phyloP scores from a whole-genome alignment of 352 stramenopile species.

The Thraustochytrium sp. region DNA sequence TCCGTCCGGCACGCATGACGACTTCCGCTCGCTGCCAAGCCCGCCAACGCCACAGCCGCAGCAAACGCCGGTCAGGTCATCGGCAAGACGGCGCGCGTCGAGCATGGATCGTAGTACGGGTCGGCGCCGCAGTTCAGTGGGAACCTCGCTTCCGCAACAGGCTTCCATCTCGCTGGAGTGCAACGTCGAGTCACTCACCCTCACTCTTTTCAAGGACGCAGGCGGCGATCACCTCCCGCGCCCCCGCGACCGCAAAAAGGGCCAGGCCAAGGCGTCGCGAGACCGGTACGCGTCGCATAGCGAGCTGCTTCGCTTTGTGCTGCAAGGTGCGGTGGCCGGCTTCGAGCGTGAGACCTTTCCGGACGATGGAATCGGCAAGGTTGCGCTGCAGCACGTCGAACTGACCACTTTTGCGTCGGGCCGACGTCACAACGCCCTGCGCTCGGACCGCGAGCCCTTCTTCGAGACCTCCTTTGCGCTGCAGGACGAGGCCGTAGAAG shows the following conservation, averaged over 20 bases:
- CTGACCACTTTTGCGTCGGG: background rate
- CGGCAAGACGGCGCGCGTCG: too few species aligned
- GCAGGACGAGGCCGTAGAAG: background rate
- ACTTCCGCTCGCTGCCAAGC: too few species aligned
- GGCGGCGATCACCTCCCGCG: background rate
- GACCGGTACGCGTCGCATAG: background rate
- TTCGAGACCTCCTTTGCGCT: background rate
- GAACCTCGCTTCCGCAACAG: too few species aligned
- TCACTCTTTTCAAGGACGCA: background rate
- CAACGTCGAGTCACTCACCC: background rate
- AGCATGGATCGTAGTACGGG: too few species aligned
- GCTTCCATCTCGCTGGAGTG: background rate
- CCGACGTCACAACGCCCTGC: background rate
- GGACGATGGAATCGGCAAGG: background rate
- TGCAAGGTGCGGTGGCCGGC: background rate
- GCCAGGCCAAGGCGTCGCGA: background rate
- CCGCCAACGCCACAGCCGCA: too few species aligned
- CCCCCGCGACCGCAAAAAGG: background rate
- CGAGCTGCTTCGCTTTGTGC: background rate
- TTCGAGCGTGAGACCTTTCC: background rate
- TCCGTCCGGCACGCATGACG: too few species aligned
- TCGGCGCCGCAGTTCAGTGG: too few species aligned
- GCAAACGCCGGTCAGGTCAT: too few species aligned
- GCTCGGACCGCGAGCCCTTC: slow-evolving; percentile 6
- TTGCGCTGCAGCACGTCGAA: background rate